Percentiles rank a stretch among this genome's conserved stretches.
These are phyloP conservation scores for Cercophora samala DNA, from an alignment of 495 filamentous ascomycete species.

Conservation along the genomic window DNA sequence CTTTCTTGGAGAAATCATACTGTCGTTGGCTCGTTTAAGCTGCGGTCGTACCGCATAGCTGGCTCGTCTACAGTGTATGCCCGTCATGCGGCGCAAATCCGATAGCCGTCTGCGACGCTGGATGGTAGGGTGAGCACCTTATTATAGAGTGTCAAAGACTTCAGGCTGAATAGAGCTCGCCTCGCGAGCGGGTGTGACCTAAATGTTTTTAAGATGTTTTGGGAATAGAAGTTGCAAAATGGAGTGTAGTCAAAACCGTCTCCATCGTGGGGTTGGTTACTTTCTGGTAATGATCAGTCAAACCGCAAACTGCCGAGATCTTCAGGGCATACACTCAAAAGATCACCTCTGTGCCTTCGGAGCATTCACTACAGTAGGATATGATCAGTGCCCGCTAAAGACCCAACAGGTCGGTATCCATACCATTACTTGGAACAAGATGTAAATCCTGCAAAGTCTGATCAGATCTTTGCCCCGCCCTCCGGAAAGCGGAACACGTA, in stretches of 20 bases:
- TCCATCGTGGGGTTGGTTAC: too few species aligned
- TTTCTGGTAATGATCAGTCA: too few species aligned
- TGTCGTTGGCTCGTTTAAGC: background rate
- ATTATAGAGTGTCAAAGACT: background rate
- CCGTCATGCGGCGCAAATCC: background rate
- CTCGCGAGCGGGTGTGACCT: background rate
- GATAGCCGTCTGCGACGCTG: conserved; percentile 14
- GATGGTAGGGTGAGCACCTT: background rate
- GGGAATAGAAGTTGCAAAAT: background rate
- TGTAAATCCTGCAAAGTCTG: background rate
- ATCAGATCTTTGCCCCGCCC: background rate
- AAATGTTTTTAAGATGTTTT: background rate
- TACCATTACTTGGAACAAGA: background rate
- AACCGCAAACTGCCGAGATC: too few species aligned
- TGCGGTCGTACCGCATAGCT: background rate
- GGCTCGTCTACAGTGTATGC: background rate
- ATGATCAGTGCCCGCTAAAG: background rate
- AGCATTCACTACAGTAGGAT: background rate
- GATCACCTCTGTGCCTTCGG: background rate
- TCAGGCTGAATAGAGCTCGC: conserved; percentile 13
- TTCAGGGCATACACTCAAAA: background rate
- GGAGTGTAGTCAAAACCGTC: too few species aligned
- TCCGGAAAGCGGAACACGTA: background rate
- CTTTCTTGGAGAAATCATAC: background rate
- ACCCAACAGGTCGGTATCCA: background rate